Percentiles rank a stretch among this genome's conserved stretches.
phyloP scores from a whole-genome alignment of 2,329 filamentous ascomycete species.

The Fusarium redolens region DNA sequence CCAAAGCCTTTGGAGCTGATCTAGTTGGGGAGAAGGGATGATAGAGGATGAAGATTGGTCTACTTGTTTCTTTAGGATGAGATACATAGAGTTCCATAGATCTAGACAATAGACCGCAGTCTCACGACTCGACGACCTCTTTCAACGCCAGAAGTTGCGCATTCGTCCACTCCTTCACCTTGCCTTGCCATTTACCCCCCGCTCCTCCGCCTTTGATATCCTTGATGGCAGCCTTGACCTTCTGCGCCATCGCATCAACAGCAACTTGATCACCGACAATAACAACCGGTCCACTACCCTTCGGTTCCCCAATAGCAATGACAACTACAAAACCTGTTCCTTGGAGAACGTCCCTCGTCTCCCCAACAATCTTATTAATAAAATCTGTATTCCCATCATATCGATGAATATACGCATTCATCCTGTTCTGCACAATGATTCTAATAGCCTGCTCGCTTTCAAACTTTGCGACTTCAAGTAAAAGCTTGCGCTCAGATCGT shows the following conservation, averaged over 20 bases:
- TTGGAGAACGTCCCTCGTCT: conserved; percentile 37
- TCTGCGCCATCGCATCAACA: conserved; percentile 32
- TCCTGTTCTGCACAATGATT: conserved; percentile 16
- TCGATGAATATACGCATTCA: conserved; percentile 42
- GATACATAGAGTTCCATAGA: neutral
- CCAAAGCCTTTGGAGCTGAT: neutral
- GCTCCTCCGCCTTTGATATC: conserved; percentile 47
- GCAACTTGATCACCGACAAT: conserved; percentile 40
- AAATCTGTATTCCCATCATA: conserved; percentile 45
- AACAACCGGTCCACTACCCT: conserved; percentile 39
- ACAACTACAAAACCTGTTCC: conserved; percentile 33
- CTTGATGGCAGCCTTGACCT: conserved; percentile 30
- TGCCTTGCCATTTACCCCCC: conserved; percentile 49
- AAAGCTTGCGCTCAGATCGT: conserved; percentile 43
- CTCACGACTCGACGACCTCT: conserved; percentile 30
- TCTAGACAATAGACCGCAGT: neutral
- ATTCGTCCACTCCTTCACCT: conserved; percentile 45
- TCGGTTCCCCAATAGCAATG: conserved; percentile 44
- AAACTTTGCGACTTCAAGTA: conserved; percentile 45
- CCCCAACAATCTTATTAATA: conserved; percentile 44
- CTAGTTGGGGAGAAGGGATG: neutral
- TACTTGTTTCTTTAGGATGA: neutral
- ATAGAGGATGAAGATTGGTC: neutral
- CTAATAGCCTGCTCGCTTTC: conserved; percentile 41
- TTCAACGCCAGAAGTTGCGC: conserved; percentile 39